Base-by-base conservation (phyloP, 306 rosid species). In the Senna tora region DNA sequence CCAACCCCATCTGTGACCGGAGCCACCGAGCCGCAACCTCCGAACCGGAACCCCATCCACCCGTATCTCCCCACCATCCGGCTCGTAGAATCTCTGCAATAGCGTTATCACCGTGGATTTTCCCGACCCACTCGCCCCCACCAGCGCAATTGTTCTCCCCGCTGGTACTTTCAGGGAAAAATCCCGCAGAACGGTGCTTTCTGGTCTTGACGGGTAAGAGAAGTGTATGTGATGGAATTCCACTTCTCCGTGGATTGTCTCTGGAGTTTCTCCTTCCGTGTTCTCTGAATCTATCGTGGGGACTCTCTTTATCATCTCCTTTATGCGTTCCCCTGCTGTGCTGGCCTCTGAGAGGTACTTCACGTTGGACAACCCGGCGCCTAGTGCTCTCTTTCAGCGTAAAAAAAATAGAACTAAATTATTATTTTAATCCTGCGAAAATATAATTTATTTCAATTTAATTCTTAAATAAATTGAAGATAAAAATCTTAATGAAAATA, bases 111-210 rank as follows among this genome's bases (percentile, higher is more conserved):
- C 92, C 0, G 98, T 94, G 0, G 98, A 94, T 65, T 94, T 94
- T 2, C 98, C 97, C 0, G 98, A 94, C 1, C 98, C 98, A 59
- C 97, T 91, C 4, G 91, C 85, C 0, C 98, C 97, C 6, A 94
- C 98, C 32, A 94, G 65, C 0, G 98, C 98, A 65, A 89, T 80
- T 0, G 98, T 86, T 56, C 61, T 87, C 0, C 98, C 97, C 0
- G 98, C 89, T 4, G 95, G 97, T 34, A 94, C 45, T 63, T 78
- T 87, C 0, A 91, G 11, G 58, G 81, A 47, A n/a, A 94, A 81
- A 20, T 86, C 91, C 0, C 59, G 83, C 39, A 94, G 39, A n/a
- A 94, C 74, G 0, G 84, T 63, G 81, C 81, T 83, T 5, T 89
- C 97, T 0, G 97, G 92, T 19, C 98, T 87, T 9, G 98, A 91